Conservation (phyloP, 2,329 filamentous ascomycete species). For the Emericellopsis cladophorae region DNA sequence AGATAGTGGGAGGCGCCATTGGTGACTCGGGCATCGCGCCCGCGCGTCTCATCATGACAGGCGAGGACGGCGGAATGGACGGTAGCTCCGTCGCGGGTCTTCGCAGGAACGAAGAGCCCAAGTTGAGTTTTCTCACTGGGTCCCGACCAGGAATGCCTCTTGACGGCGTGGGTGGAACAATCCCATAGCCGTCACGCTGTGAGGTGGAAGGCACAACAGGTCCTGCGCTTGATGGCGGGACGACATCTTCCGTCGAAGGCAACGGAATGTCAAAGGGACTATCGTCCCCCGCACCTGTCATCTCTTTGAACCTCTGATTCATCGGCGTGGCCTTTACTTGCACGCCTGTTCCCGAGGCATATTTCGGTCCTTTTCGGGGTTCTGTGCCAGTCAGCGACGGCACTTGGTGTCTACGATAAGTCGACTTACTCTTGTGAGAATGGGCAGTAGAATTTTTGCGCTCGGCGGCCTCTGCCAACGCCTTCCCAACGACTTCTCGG, state of each 20-base stretch:
- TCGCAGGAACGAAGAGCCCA: slow-evolving; percentile 11
- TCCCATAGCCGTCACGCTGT: slow-evolving; percentile 1
- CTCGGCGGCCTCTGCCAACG: slow-evolving; percentile 55
- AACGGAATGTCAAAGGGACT: slow-evolving; percentile 8
- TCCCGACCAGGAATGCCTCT: no score
- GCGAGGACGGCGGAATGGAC: slow-evolving; percentile 22
- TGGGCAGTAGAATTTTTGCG: slow-evolving; percentile 37
- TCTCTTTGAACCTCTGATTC: slow-evolving; percentile 40
- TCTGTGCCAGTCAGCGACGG: slow-evolving; percentile 25
- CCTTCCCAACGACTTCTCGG: slow-evolving; percentile 53
- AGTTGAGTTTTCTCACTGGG: no score
- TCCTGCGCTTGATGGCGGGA: slow-evolving; percentile 23
- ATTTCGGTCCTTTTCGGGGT: slow-evolving; percentile 35
- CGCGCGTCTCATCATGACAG: slow-evolving; percentile 14
- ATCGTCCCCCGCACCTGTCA: slow-evolving; percentile 20
- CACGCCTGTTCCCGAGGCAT: slow-evolving; percentile 22
- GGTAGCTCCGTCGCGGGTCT: slow-evolving; percentile 11
- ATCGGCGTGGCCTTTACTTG: slow-evolving; percentile 46
- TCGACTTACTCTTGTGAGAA: slow-evolving; percentile 32
- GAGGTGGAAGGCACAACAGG: slow-evolving; percentile 21
- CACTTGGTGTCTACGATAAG: neutral
- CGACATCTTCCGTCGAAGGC: slow-evolving; percentile 14
- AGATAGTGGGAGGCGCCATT: slow-evolving; percentile 4
- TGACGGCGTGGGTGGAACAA: slow-evolving; percentile 5
- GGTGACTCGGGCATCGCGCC: slow-evolving; percentile 4